phyloP scores from a whole-genome alignment of 2,329 filamentous ascomycete genomes.

The Aspergillus spinulosporus region DNA sequence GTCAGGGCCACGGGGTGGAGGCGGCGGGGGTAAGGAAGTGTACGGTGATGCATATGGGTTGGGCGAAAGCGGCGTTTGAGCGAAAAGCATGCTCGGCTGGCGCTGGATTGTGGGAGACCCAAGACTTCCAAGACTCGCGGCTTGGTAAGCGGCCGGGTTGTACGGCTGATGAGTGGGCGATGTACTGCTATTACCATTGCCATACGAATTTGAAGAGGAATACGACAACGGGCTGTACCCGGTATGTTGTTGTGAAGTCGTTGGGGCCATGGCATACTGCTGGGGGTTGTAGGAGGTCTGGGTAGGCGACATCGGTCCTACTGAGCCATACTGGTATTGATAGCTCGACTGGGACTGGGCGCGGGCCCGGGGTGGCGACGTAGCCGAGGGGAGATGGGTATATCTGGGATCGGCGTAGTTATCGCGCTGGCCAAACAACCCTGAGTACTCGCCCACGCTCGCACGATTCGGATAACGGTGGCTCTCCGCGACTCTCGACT shows the following conservation, averaged over 20 bases:
- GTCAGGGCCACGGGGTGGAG: conserved; percentile 42
- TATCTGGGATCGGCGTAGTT: conserved; percentile 37
- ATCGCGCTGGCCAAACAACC: conserved; percentile 19
- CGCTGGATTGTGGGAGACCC: conserved; percentile 36
- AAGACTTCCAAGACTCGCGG: conserved; percentile 32
- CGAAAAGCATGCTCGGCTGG: conserved; percentile 33
- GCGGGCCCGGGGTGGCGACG: conserved; percentile 39
- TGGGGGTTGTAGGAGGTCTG: conserved; percentile 63
- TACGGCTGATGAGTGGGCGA: conserved; percentile 46
- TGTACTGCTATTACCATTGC: conserved; percentile 17
- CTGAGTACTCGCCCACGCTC: conserved; percentile 40
- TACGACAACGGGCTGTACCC: conserved; percentile 74
- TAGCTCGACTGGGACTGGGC: conserved; percentile 51
- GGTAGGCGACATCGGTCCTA: conserved; percentile 48
- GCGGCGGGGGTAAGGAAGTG: conserved; percentile 31
- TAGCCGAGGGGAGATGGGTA: conserved; percentile 36
- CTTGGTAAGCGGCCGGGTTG: conserved; percentile 52
- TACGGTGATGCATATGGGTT: conserved; percentile 36
- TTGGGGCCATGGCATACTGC: conserved; percentile 54
- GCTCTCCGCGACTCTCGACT: conserved; percentile 38
- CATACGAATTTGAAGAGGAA: conserved; percentile 31
- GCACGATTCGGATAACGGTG: conserved; percentile 38
- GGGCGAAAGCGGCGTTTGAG: conserved; percentile 33
- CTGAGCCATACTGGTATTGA: conserved; percentile 45
- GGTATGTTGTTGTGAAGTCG: conserved; percentile 48